phyloP scores from a whole-genome alignment of 139 green algal genomes.

The Coelastrella sp. region DNA sequence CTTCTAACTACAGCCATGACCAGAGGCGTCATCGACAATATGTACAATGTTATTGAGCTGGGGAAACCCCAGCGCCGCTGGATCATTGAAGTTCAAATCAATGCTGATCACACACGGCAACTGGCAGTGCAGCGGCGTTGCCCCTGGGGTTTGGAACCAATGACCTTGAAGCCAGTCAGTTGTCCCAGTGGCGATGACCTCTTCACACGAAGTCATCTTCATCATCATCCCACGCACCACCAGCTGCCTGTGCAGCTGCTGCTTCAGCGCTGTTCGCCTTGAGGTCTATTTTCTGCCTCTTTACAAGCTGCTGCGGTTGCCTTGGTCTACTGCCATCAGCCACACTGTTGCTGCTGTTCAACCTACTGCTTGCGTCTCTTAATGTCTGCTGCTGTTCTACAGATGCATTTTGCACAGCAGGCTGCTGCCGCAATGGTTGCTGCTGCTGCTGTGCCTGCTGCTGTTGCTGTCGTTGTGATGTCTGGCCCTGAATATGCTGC shows the following conservation, averaged over 20 bases:
- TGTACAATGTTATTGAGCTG: too few species aligned
- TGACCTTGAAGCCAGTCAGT: too few species aligned
- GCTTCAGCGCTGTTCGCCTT: neutral
- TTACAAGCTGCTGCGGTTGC: neutral
- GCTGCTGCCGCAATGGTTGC: neutral
- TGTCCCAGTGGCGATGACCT: too few species aligned
- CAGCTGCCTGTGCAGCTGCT: neutral
- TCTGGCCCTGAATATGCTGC: neutral
- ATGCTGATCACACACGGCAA: too few species aligned
- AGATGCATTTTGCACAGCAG: too few species aligned
- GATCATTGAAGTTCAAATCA: too few species aligned
- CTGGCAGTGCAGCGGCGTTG: too few species aligned
- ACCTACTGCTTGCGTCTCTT: neutral
- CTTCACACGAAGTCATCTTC: constrained; percentile 39
- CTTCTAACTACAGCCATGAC: too few species aligned
- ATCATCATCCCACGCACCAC: constrained; percentile 3
- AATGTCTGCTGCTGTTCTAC: neutral
- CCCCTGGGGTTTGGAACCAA: too few species aligned
- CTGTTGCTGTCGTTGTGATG: neutral
- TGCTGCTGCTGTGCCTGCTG: neutral
- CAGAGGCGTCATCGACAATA: too few species aligned
- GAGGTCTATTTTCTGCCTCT: constrained; percentile 21
- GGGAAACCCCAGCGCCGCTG: too few species aligned
- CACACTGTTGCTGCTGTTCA: constrained; percentile 11
- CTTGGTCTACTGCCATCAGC: neutral